Evolutionary conservation across 1,139 yeast genomes (phyloP), one percentile per base, ranked within the genome.

Genomic region (Yamadazyma dushanensis): DNA sequence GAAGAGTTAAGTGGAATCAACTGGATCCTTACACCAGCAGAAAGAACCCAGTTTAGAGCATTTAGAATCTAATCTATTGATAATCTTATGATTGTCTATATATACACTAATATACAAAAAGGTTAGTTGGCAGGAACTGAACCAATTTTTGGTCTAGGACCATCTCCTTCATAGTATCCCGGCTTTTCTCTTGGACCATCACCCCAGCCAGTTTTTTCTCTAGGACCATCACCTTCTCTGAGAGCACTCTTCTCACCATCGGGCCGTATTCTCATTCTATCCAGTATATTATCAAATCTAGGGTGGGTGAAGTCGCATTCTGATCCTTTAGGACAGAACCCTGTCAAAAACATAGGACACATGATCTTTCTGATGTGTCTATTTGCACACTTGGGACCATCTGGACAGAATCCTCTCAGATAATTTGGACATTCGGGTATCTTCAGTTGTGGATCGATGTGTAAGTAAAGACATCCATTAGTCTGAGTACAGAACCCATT

Each of bases 401-500:
- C 85, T 10, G 89, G 88, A 63, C 99, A 92, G 56, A 88, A 92
- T 0, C 98, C 99, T 50, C 78, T 70, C 38, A 83, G 81, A 57
- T 89, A 92, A 53, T 84, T 84, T 32, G 76, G 76, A 55, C 99
- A 92, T 41, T 83, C 86, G 0, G 97, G 96, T 16, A 89, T 80
- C 59, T 86, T 87, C 51, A 83, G 78, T 52, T 79, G 83, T 4
- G 97, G 97, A 56, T 89, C 97, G 17, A 90, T 81, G 58, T 94
- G 99, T 36, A 87, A 70, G 59, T 89, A 92, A 37, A 89, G 78
- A 56, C 99, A 94, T 55, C 94, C 99, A 2, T 96, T 95, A 1
- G 92, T 78, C 57, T 90, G 97, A 8, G 95, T 85, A 60, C 98
- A 94, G 54, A 77, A 84, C 5, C 98, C 98, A 56, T 88, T 89